Conservation (phyloP, 179 eudicot genomes). For the Spinacia oleracea region DNA sequence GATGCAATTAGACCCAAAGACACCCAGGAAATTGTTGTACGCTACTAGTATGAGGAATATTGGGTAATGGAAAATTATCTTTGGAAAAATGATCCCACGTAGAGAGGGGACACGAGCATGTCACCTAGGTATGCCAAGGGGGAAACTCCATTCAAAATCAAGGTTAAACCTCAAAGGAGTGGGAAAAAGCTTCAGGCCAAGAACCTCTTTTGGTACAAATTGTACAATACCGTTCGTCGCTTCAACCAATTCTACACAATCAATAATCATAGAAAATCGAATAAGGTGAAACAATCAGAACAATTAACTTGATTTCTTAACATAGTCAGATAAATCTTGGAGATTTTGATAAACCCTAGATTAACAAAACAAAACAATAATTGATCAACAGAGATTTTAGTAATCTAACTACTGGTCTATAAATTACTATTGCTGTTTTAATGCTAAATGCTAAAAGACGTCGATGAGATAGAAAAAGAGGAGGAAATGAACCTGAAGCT, state of each 20-base stretch:
- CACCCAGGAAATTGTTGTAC: not conserved
- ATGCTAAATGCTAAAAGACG: not conserved
- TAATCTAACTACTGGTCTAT: not conserved
- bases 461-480: not conserved
- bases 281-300: not conserved
- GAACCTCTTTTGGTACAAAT: not conserved
- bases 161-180: no score
- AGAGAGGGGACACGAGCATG: no score
- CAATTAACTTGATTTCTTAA: not conserved
- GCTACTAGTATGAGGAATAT: not conserved
- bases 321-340: not conserved
- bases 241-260: not conserved
- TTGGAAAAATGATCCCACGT: no score
- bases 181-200: no score
- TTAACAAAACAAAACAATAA: no score
- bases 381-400: not conserved
- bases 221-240: no score
- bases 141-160: no score
- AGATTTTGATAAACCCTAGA: constrained; percentile 14
- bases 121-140: no score
- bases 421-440: not conserved
- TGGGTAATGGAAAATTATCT: not conserved
- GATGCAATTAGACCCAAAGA: not conserved
- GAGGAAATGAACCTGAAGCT: constrained; percentile 58
- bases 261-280: not conserved